phyloP scores from a whole-genome alignment of 768 basidiomycete species.

The Inosperma sp. region DNA sequence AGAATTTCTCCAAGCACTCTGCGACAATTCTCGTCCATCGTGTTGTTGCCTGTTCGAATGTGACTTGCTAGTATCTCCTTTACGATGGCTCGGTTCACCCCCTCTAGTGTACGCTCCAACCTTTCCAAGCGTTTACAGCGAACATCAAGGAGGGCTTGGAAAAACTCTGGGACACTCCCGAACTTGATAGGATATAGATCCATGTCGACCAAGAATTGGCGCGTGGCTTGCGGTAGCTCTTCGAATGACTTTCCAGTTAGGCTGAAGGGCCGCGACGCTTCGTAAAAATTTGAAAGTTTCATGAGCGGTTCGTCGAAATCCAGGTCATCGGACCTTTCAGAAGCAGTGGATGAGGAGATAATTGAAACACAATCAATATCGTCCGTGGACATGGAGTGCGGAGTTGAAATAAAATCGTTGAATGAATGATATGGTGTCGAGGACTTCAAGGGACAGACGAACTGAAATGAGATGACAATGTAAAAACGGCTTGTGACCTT shows the following conservation, averaged over 20 bases:
- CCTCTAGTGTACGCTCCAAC: slow-evolving; percentile 9
- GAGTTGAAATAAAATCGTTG: too few relatives aligned
- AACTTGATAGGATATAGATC: neutral
- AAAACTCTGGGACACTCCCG: neutral
- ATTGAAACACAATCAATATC: too few relatives aligned
- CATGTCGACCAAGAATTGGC: slow-evolving; percentile 4
- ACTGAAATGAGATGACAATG: too few relatives aligned
- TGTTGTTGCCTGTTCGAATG: neutral
- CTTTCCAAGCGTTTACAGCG: neutral
- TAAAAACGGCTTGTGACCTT: too few relatives aligned
- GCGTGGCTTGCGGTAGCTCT: slow-evolving; percentile 5
- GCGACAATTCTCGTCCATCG: neutral
- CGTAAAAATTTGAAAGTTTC: neutral
- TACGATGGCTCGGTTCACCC: slow-evolving; percentile 8
- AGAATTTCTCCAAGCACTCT: slow-evolving; percentile 4
- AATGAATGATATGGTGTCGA: too few relatives aligned
- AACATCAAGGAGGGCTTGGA: neutral
- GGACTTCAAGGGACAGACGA: too few relatives aligned
- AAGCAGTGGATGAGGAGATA: neutral
- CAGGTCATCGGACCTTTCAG: neutral
- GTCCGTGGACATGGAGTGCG: too few relatives aligned
- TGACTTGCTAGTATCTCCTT: slow-evolving; percentile 6
- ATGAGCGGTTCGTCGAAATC: neutral
- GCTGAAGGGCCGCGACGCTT: neutral
- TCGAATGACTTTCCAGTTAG: slow-evolving; percentile 1